Conservation (phyloP, 202 grass and related monocot species). For the Sporobolus alterniflorus region DNA sequence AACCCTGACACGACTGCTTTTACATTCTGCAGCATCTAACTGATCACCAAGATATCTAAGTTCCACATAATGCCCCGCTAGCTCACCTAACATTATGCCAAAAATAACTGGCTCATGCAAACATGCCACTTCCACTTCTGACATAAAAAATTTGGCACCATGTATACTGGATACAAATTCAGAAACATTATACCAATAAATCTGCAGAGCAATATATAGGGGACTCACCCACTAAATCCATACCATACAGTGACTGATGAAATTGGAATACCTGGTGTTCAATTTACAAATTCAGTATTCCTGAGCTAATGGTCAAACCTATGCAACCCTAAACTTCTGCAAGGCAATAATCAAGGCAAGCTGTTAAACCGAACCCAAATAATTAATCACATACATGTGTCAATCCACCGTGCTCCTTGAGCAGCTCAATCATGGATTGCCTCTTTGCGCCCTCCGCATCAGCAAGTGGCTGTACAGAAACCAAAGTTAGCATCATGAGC, state of each 20-base stretch:
- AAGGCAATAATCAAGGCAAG: conserved; percentile 20
- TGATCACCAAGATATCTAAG: conserved; percentile 6
- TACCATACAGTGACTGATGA: conserved; percentile 45
- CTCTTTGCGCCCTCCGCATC: conserved; percentile 95
- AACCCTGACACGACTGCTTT: background rate
- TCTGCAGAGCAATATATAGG: conserved; percentile 42
- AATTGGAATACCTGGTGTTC: conserved; percentile 54
- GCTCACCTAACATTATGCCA: conserved; percentile 12
- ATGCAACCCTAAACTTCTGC: conserved; percentile 25
- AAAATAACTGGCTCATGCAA: conserved; percentile 1
- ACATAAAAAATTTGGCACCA: conserved; percentile 24
- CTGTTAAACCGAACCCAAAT: conserved; percentile 26
- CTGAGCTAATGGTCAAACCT: conserved; percentile 34
- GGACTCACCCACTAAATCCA: conserved; percentile 59
- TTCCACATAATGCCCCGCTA: background rate
- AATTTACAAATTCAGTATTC: conserved; percentile 56
- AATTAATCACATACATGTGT: conserved; percentile 65
- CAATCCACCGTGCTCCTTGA: conserved; percentile 82
- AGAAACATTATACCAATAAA: conserved; percentile 37
- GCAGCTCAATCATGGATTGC: conserved; percentile 71
- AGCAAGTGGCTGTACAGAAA: conserved; percentile 76
- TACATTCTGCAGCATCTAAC: background rate
- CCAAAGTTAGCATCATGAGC: conserved; percentile 21
- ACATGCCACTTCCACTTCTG: conserved; percentile 10
- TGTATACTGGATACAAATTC: conserved; percentile 34